Evolutionary conservation across 2,329 filamentous ascomycete genomes (phyloP).

Genomic region (Xylariaceae sp.): DNA sequence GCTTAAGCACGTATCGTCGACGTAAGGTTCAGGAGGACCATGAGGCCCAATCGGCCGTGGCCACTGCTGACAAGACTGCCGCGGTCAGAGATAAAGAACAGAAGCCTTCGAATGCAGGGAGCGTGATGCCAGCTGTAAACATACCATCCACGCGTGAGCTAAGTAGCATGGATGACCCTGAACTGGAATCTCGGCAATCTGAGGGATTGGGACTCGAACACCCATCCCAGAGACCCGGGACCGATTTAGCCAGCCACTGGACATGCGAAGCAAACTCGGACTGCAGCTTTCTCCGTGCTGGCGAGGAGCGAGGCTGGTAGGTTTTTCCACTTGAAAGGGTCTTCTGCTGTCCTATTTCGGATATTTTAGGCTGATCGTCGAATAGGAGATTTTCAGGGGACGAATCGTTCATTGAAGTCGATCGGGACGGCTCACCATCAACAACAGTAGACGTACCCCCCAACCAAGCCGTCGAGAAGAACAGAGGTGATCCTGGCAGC

Average conservation of each 20-base stretch:
- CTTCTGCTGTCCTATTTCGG: conserved; percentile 8
- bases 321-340: conserved; percentile 28
- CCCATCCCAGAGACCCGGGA: conserved; percentile 45
- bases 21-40: conserved; percentile 6
- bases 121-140: conserved; percentile 21
- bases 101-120: conserved; percentile 4
- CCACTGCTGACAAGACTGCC: conserved; percentile 6
- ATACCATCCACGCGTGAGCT: conserved; percentile 29
- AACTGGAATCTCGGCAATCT: conserved; percentile 32
- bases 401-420: conserved; percentile 35
- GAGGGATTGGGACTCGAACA: conserved; percentile 13
- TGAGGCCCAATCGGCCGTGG: background rate
- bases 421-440: conserved; percentile 22
- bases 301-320: conserved; percentile 85
- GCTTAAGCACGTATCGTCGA: conserved; percentile 60
- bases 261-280: conserved; percentile 74
- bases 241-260: conserved; percentile 70
- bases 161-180: conserved; percentile 23
- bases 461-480: conserved; percentile 20
- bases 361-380: conserved; percentile 12
- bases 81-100: conserved; percentile 5
- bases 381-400: conserved; percentile 38
- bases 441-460: conserved; percentile 22
- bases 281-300: conserved; percentile 72
- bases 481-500: background rate